Conservation (phyloP, 208 protist genomes). For the Leptomonas pyrrhocoris region DNA sequence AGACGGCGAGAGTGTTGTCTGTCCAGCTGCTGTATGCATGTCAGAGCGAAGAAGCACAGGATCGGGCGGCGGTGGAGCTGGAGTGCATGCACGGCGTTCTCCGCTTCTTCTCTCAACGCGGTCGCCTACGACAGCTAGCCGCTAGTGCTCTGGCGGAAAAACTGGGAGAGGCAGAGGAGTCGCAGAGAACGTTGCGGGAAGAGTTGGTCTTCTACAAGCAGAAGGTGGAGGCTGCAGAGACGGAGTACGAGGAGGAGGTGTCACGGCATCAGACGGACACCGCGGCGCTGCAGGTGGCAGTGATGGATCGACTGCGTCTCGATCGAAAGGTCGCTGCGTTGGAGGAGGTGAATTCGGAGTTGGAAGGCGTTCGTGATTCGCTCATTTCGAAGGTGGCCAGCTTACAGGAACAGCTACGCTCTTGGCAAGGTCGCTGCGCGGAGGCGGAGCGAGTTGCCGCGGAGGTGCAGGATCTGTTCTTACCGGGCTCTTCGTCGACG, state of each 20-base stretch:
- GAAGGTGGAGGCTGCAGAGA: slow-evolving; percentile 29
- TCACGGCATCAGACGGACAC: slow-evolving; percentile 25
- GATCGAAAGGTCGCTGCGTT: slow-evolving; percentile 40
- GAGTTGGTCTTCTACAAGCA: slow-evolving; percentile 38
- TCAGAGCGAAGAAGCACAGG: slow-evolving; percentile 37
- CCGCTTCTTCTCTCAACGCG: slow-evolving; percentile 25
- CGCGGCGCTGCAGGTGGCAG: slow-evolving; percentile 36
- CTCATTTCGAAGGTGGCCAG: slow-evolving; percentile 55
- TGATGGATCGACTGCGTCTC: slow-evolving; percentile 43
- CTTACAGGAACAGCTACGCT: slow-evolving; percentile 31
- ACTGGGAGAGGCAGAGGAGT: slow-evolving; percentile 30
- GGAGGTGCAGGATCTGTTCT: slow-evolving; percentile 36
- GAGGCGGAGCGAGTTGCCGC: slow-evolving; percentile 31
- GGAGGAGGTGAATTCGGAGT: slow-evolving; percentile 29
- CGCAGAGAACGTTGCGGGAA: slow-evolving; percentile 16
- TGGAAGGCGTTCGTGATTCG: slow-evolving; percentile 42
- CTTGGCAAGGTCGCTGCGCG: slow-evolving; percentile 31
- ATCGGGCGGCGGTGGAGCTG: slow-evolving; percentile 36
- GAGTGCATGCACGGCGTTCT: slow-evolving; percentile 20
- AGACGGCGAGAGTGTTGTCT: background rate
- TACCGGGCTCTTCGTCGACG: slow-evolving; percentile 9
- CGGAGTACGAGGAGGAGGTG: slow-evolving; percentile 24
- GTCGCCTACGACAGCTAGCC: slow-evolving; percentile 17
- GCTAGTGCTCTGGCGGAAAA: slow-evolving; percentile 8
- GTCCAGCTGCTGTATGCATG: slow-evolving; percentile 40